Base-by-base conservation (phyloP, 345 rosid species). In the thale cress (Arabidopsis thaliana) region DNA sequence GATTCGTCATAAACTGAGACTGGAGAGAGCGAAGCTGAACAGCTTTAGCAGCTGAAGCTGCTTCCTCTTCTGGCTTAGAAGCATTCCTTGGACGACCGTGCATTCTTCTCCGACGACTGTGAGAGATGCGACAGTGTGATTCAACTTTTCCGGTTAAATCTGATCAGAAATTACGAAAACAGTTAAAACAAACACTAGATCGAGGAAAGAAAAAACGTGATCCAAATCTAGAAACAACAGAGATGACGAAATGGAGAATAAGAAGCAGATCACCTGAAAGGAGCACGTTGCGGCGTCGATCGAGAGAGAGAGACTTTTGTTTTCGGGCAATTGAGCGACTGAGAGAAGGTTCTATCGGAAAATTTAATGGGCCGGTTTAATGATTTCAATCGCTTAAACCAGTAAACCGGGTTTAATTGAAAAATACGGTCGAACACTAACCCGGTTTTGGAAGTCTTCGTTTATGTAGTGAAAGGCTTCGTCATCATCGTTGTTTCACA, bases 81-180 rank as follows among this genome's bases (percentile, higher is more conserved):
- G 91, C 79, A 64, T 85, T 88, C 56, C 96, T 89, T 40, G 96
- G 93, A 22, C 88, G 88, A 5, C 97, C 97, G 86, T 94, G 98
- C 98, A 91, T 94, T 79, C 67, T 46, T 64, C 71, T 53, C 76
- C 80, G 68, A 20, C 36, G 59, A 6, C 38, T 8, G 50, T 11
- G 5, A 60, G 59, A 20, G 13, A 36, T 14, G 3, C 32, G 28
- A 59, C 10, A 70, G 60, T 37, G 9, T 40, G 55, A 64, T 37
- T 71, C 5, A 25, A 50, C 48, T 71, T 69, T 4, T 4, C 23
- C 51, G 14, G 37, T 62, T 62, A 25, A 71, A 59, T 59, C 51
- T 60, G 61, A 61, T 61, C 13, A 37, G 48, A 37, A 16, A 49
- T 59, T 49, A 13, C 48, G 40, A n/a, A 36, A 4, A 6, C 38